phyloP scores from a whole-genome alignment of 257 asterid genomes.

The Schizonepeta tenuifolia region DNA sequence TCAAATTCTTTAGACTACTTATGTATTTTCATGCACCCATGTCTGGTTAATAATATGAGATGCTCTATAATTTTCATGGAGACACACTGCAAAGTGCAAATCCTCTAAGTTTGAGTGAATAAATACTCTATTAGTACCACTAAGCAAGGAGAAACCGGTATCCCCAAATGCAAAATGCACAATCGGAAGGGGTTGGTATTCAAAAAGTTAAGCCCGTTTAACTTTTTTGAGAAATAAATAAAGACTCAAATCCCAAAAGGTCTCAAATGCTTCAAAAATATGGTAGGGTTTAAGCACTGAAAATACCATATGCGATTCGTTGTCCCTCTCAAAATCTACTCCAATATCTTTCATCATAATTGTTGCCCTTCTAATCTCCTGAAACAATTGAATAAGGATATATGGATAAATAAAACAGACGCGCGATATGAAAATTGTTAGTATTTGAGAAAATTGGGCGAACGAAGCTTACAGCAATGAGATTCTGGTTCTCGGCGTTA shows the following conservation, averaged over 20 bases:
- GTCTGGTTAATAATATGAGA: background rate
- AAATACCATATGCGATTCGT: slow-evolving; percentile 60
- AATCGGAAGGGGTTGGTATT: background rate
- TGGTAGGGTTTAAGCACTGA: slow-evolving; percentile 45
- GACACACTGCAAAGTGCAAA: background rate
- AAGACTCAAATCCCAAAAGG: slow-evolving; percentile 7
- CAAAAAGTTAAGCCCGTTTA: background rate
- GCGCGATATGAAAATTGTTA: background rate
- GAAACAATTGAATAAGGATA: slow-evolving; percentile 22
- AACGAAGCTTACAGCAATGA: slow-evolving; percentile 50
- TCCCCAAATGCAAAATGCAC: background rate
- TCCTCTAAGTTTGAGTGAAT: background rate
- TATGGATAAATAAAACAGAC: background rate
- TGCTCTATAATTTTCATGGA: background rate
- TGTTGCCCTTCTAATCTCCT: slow-evolving; percentile 79
- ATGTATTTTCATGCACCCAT: background rate
- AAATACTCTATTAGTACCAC: background rate
- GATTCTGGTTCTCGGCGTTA: slow-evolving; percentile 68
- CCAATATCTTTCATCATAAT: slow-evolving; percentile 72
- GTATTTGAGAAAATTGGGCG: slow-evolving; percentile 24
- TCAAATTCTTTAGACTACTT: background rate
- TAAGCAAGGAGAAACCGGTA: background rate
- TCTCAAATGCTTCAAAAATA: slow-evolving; percentile 17
- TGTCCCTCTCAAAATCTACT: slow-evolving; percentile 72
- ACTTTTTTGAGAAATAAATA: background rate